These are phyloP conservation scores for Apiospora saccharicola DNA, from an alignment of 2,329 filamentous ascomycete genomes.

Conservation along the genomic window DNA sequence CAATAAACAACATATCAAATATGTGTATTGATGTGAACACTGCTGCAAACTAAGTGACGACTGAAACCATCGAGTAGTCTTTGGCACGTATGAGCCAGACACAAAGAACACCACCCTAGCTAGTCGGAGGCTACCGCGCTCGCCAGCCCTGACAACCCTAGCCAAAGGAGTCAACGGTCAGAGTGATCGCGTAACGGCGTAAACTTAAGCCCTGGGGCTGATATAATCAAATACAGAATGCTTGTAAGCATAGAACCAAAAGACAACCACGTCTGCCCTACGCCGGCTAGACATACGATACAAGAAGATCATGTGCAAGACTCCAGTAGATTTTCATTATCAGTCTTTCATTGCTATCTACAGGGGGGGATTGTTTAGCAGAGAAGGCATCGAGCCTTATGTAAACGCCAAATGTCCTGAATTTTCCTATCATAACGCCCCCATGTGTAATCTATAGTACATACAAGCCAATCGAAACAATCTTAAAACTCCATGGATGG, in stretches of 20 bases:
- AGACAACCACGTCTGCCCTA: no score
- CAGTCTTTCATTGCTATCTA: constrained; percentile 9
- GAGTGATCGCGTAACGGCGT: no score
- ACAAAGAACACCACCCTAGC: background rate
- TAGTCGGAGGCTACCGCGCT: no score
- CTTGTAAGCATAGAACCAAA: background rate
- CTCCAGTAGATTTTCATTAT: background rate
- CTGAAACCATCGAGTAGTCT: background rate
- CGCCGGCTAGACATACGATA: background rate
- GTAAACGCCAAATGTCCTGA: background rate
- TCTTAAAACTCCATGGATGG: background rate
- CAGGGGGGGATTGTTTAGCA: background rate
- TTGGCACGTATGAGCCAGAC: background rate
- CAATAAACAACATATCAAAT: background rate
- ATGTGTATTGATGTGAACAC: background rate
- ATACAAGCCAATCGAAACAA: constrained; percentile 15
- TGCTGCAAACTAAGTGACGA: background rate
- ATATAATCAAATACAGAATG: no score
- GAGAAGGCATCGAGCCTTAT: background rate
- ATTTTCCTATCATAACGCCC: background rate
- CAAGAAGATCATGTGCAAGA: background rate
- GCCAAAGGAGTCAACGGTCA: no score
- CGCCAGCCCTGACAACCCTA: no score
- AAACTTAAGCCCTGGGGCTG: no score
- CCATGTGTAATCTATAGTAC: background rate